phyloP scores from a whole-genome alignment of 2,329 filamentous ascomycete species.

The Arachnomyces sp. region DNA sequence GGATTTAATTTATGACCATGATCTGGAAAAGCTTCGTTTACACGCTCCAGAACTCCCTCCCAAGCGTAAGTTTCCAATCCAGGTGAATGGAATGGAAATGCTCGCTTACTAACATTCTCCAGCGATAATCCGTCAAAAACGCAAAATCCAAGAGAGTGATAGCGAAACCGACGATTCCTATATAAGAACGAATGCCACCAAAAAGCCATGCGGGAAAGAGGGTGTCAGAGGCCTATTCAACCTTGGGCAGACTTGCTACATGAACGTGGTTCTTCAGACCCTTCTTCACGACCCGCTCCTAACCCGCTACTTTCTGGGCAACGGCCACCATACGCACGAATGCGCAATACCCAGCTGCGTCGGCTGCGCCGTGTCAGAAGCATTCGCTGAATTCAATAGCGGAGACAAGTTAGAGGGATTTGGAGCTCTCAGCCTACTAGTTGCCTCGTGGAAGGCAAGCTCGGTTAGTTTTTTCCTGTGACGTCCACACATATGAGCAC shows the following conservation, averaged over 20 bases:
- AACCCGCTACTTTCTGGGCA: conserved; percentile 83
- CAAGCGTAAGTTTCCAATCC: too few relatives aligned
- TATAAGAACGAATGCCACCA: conserved; percentile 68
- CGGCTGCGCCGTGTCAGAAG: conserved; percentile 54
- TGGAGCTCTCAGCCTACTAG: conserved; percentile 79
- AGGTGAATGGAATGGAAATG: conserved; percentile 3
- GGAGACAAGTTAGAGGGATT: conserved; percentile 70
- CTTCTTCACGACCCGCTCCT: conserved; percentile 90
- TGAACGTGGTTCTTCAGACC: conserved; percentile 90
- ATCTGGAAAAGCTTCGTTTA: conserved; percentile 29
- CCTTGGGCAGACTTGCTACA: conserved; percentile 96
- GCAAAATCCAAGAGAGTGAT: conserved; percentile 23
- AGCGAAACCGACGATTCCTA: conserved; percentile 63
- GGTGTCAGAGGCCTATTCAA: conserved; percentile 92
- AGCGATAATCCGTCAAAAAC: conserved; percentile 19
- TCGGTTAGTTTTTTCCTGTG: conserved; percentile 44
- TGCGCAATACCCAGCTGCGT: conserved; percentile 56
- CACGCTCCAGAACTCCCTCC: too few relatives aligned
- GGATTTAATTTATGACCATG: conserved; percentile 37
- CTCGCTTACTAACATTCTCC: conserved; percentile 1
- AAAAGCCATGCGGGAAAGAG: conserved; percentile 74
- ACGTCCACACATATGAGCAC: too few relatives aligned
- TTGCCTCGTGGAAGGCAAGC: conserved; percentile 83
- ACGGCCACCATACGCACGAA: conserved; percentile 73
- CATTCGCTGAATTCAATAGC: conserved; percentile 58